Evolutionary conservation across 768 basidiomycete species (phyloP).

Genomic region (Kwoniella botswanensis): DNA sequence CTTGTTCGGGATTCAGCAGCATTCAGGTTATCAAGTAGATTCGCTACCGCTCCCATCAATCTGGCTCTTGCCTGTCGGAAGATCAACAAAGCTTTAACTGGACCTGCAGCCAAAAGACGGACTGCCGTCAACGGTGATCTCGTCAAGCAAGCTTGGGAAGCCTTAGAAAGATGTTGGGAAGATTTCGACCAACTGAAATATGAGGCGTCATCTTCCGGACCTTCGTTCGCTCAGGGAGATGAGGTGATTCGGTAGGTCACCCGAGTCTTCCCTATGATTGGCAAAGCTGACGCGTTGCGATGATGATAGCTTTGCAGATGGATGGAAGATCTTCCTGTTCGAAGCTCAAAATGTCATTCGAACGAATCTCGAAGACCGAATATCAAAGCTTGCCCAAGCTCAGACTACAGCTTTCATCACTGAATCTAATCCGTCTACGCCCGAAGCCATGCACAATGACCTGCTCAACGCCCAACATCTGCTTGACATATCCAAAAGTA

Average conservation of each 20-base stretch:
- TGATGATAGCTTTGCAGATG: slow-evolving; percentile 13
- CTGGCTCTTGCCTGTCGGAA: slow-evolving; percentile 76
- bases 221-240: slow-evolving; percentile 60
- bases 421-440: slow-evolving; percentile 19
- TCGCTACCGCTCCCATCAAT: slow-evolving; percentile 71
- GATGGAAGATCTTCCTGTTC: slow-evolving; percentile 78
- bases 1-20: slow-evolving; percentile 32
- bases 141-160: slow-evolving; percentile 81
- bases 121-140: slow-evolving; percentile 68
- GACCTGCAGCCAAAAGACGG: slow-evolving; percentile 70
- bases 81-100: slow-evolving; percentile 78
- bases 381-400: slow-evolving; percentile 40
- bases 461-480: slow-evolving; percentile 59
- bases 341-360: slow-evolving; percentile 86
- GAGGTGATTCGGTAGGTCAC: slow-evolving; percentile 63
- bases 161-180: slow-evolving; percentile 79
- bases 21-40: slow-evolving; percentile 36
- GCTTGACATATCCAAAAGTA: slow-evolving; percentile 61
- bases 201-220: slow-evolving; percentile 34
- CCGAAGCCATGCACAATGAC: slow-evolving; percentile 40
- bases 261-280: no score
- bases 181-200: slow-evolving; percentile 71
- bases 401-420: slow-evolving; percentile 35
- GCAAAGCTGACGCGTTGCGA: no score
- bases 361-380: slow-evolving; percentile 74